Percentiles rank a stretch among this genome's conserved stretches.
Evolutionary conservation across 1,284 basidiomycete species (phyloP).

Genomic region (Pseudozyma tsukubaensis): DNA sequence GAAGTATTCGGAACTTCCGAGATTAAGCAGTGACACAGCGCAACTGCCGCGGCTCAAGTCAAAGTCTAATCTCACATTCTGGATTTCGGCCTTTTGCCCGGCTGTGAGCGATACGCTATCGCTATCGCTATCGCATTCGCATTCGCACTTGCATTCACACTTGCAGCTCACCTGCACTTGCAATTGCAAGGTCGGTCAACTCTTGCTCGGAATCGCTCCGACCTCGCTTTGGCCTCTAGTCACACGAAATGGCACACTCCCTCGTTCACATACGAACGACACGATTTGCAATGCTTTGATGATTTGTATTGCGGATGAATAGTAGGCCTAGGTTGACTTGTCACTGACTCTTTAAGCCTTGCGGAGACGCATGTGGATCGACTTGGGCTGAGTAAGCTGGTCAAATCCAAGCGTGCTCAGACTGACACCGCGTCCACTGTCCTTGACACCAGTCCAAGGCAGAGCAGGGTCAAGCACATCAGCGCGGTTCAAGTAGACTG

Average conservation of each 20-base stretch:
- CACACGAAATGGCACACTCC: not conserved
- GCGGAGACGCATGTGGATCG: slow-evolving; percentile 55
- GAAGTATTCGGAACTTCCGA: not conserved
- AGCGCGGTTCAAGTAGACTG: slow-evolving; percentile 86
- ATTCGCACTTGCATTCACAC: too few species aligned
- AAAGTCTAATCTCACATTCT: slow-evolving; percentile 5
- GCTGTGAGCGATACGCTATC: not conserved
- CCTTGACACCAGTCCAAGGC: slow-evolving; percentile 92
- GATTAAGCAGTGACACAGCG: not conserved
- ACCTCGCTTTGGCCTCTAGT: not conserved
- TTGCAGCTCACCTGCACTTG: not conserved
- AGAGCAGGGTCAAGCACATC: slow-evolving; percentile 85
- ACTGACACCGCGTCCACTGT: slow-evolving; percentile 89
- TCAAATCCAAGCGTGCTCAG: slow-evolving; percentile 81
- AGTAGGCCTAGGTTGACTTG: not conserved
- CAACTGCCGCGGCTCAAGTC: slow-evolving; percentile 3
- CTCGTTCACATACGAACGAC: not conserved
- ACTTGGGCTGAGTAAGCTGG: slow-evolving; percentile 50
- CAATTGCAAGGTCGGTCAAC: not conserved
- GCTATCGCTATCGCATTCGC: too few species aligned
- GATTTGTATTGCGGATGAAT: not conserved
- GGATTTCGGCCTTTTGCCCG: slow-evolving; percentile 6
- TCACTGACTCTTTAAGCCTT: slow-evolving; percentile 23
- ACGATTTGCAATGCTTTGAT: not conserved
- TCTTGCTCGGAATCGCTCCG: not conserved